Evolutionary conservation across 2,329 filamentous ascomycete genomes (phyloP).

Genomic region (Colletotrichum spinosum): DNA sequence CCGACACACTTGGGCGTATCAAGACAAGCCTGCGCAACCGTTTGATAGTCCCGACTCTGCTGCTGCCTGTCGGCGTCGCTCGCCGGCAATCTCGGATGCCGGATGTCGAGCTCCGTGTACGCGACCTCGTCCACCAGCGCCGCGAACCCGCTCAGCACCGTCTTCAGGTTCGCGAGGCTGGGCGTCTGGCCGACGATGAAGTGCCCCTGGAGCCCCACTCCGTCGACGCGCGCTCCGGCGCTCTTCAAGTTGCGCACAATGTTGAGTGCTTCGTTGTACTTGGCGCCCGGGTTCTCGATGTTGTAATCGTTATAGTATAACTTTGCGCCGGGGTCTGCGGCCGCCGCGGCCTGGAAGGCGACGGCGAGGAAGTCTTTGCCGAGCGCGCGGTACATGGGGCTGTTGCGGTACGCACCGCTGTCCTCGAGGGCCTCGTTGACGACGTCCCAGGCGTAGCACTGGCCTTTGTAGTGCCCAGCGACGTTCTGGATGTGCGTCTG

Average conservation of each 20-base stretch:
- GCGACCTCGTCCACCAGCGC: conserved; percentile 57
- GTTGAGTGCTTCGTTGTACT: conserved; percentile 47
- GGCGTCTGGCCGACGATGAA: conserved; percentile 57
- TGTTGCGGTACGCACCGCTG: conserved; percentile 52
- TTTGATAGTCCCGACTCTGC: conserved; percentile 61
- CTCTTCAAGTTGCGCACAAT: conserved; percentile 49
- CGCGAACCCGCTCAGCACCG: conserved; percentile 49
- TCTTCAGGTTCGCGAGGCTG: conserved; percentile 48
- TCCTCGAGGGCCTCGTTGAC: conserved; percentile 63
- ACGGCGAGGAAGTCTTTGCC: conserved; percentile 57
- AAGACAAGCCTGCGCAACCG: conserved; percentile 51
- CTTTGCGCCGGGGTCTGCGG: conserved; percentile 54
- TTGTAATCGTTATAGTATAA: conserved; percentile 56
- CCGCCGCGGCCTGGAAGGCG: conserved; percentile 56
- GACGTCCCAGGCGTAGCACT: conserved; percentile 63
- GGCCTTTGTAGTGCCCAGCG: conserved; percentile 55
- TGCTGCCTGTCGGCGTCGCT: conserved; percentile 51
- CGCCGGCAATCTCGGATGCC: conserved; percentile 57
- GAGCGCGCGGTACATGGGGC: conserved; percentile 56
- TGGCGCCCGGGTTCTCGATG: conserved; percentile 54
- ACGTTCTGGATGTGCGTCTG: conserved; percentile 54
- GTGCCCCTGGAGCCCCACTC: conserved; percentile 64
- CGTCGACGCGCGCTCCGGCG: conserved; percentile 60
- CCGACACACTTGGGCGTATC: conserved; percentile 54
- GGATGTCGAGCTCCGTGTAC: conserved; percentile 58